phyloP scores from a whole-genome alignment of 2,329 filamentous ascomycete genomes.

The Lasiodiplodia sp. region DNA sequence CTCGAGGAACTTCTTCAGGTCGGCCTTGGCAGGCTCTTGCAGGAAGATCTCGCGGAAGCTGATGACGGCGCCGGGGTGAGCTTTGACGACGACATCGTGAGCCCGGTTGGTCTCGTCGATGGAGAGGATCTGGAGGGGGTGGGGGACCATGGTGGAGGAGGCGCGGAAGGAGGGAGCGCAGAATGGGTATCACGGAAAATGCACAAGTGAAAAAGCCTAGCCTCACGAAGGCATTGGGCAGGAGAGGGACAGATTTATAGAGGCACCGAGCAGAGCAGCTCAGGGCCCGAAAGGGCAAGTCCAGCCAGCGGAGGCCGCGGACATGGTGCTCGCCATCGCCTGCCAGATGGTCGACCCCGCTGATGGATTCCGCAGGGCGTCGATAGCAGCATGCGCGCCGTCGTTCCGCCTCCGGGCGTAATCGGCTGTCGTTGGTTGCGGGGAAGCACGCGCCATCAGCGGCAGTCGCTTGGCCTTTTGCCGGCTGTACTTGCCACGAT shows the following conservation, averaged over 20 bases:
- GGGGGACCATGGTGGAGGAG: conserved; percentile 45
- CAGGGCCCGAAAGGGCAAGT: conserved; percentile 10
- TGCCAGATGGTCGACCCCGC: background rate
- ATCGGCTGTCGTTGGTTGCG: conserved; percentile 16
- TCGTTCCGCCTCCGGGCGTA: conserved; percentile 5
- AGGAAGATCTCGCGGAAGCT: conserved; percentile 61
- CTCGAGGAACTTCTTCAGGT: conserved; percentile 57
- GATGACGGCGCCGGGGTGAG: conserved; percentile 46
- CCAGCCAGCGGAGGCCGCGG: conserved; percentile 21
- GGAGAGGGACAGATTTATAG: conserved; percentile 10
- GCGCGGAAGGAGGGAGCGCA: background rate
- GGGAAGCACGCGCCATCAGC: conserved; percentile 5
- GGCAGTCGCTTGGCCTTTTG: background rate
- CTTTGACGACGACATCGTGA: conserved; percentile 57
- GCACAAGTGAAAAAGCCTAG: background rate
- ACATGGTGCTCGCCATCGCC: conserved; percentile 6
- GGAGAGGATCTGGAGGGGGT: conserved; percentile 64
- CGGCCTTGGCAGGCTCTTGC: conserved; percentile 58
- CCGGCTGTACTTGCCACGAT: background rate
- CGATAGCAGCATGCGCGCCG: conserved; percentile 7
- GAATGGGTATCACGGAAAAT: conserved; percentile 19
- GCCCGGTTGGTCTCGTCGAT: conserved; percentile 62
- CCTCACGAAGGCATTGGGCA: background rate
- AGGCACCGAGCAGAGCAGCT: background rate
- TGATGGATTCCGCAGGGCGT: background rate